These are phyloP conservation scores for Cercospora sojina DNA, from an alignment of 2,329 filamentous ascomycete species.

Conservation along the genomic window DNA sequence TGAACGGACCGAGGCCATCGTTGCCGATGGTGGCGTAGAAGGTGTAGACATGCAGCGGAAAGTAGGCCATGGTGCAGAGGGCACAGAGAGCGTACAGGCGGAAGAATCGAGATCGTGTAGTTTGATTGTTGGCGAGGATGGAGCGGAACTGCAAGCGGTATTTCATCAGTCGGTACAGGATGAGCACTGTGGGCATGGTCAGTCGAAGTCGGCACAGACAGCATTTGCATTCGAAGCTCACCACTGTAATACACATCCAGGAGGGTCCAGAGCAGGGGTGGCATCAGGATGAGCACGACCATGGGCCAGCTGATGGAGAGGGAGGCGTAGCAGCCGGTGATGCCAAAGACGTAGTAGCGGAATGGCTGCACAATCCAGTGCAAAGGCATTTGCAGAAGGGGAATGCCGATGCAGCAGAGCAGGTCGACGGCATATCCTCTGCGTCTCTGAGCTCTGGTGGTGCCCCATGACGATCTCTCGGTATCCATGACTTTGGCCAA, in stretches of 20 bases:
- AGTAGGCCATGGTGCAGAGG: constrained; percentile 50
- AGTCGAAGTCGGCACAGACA: not conserved
- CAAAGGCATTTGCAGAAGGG: constrained; percentile 54
- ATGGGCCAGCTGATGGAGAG: constrained; percentile 59
- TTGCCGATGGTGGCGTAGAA: constrained; percentile 48
- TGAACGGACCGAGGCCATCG: constrained; percentile 35
- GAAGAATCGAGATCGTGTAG: constrained; percentile 60
- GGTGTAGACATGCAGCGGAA: constrained; percentile 56
- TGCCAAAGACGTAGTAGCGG: constrained; percentile 59
- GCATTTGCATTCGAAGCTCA: constrained; percentile 38
- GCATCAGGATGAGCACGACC: constrained; percentile 55
- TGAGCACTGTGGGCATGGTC: constrained; percentile 48
- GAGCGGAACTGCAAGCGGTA: constrained; percentile 60
- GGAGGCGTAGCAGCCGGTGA: constrained; percentile 58
- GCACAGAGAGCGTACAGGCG: constrained; percentile 60
- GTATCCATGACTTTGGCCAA: constrained; percentile 63
- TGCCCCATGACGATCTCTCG: constrained; percentile 53
- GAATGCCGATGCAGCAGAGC: constrained; percentile 56
- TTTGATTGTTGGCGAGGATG: constrained; percentile 55
- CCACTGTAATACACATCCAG: constrained; percentile 58
- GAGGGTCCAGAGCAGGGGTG: constrained; percentile 56
- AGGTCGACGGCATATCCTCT: constrained; percentile 53
- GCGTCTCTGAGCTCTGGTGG: constrained; percentile 50
- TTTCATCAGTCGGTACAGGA: constrained; percentile 59
- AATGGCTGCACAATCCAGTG: constrained; percentile 61